Evolutionary conservation across 1,139 yeast genomes (phyloP), one percentile per base, ranked within the genome.

Genomic region (Yamadazyma blattariae): DNA sequence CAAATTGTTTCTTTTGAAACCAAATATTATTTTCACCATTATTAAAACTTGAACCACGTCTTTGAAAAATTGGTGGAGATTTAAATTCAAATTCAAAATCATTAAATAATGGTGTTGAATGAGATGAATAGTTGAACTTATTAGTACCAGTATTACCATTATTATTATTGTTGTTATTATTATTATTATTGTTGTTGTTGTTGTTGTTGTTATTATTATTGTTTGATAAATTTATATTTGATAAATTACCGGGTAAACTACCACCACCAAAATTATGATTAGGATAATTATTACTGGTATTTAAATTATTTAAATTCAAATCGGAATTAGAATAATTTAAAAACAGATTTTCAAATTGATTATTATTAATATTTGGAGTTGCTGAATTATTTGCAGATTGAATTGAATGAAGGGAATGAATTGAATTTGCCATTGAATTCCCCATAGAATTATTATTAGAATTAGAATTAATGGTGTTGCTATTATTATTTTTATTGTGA

Each of bases 31-130:
- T n/a, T 5, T 17, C 19, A 17, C 19, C 19, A 24, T 25, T 30
- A 26, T 21, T 36, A 18, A 36, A 36, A 25, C 38, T 36, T 10
- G 39, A 32, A 14, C 32, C 25, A 23, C 36, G 20, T 12, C 31
- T 29, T 17, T 29, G 33, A 13, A 29, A 21, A 9, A 18, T 23
- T 12, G 32, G 36, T 2, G 39, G 33, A n/a, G 28, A 20, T 19
- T 30, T 23, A n/a, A 28, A 27, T 7, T 25, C 29, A 25, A 39
- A 42, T 20, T 42, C 47, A 28, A 35, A 41, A 16, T 44, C 48
- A 34, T 46, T 46, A 26, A 46, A 46, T 13, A 39, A 27, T 3
- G 47, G 48, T 12, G 50, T 46, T 1, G 47, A 41, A 5, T 37
- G 44, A 22, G 32, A 34, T 5, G 29, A 23, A 13, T 15, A 5